A percentile compares a stretch with the other conserved stretches of the same genome.
Evolutionary conservation across 768 basidiomycete species (phyloP).

Genomic region (Macrolepiota albuminosa): DNA sequence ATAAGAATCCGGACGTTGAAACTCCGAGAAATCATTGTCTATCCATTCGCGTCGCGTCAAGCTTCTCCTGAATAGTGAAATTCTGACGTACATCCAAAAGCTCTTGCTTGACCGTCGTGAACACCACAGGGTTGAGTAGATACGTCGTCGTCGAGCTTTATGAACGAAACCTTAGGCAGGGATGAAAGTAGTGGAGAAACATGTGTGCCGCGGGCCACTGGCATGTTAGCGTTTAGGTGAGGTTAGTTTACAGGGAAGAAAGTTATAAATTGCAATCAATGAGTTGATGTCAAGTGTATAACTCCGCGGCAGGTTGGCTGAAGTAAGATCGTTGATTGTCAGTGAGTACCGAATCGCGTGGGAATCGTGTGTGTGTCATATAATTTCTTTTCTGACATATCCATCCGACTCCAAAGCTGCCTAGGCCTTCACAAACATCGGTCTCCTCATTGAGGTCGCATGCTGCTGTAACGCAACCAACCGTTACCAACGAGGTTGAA

Average conservation of each 20-base stretch:
- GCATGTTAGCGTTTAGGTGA: constrained; percentile 4
- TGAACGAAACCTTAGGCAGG: constrained; percentile 66
- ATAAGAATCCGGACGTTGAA: constrained; percentile 77
- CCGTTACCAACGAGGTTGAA: too few relatives aligned
- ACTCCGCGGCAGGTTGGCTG: not conserved
- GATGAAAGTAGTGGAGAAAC: constrained; percentile 18
- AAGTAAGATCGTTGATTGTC: constrained; percentile 1
- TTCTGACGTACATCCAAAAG: constrained; percentile 67
- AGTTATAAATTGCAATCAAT: constrained; percentile 1
- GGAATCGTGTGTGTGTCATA: not conserved
- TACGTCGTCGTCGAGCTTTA: constrained; percentile 59
- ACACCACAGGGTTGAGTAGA: constrained; percentile 59
- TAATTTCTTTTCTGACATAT: too few relatives aligned
- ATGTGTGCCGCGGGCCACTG: constrained; percentile 14
- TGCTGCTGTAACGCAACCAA: too few relatives aligned
- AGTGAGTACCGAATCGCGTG: constrained; percentile 2
- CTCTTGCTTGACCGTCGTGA: constrained; percentile 54
- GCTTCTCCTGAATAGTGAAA: not conserved
- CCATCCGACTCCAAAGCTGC: too few relatives aligned
- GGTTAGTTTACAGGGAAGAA: not conserved
- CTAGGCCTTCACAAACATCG: too few relatives aligned
- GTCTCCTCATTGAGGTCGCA: too few relatives aligned
- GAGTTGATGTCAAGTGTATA: not conserved
- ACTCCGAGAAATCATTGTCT: constrained; percentile 65
- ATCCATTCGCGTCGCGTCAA: constrained; percentile 3